Evolutionary conservation across 495 filamentous ascomycete genomes (phyloP), one percentile per base, ranked within the genome.

Genomic region (Cenococcum geophilum): DNA sequence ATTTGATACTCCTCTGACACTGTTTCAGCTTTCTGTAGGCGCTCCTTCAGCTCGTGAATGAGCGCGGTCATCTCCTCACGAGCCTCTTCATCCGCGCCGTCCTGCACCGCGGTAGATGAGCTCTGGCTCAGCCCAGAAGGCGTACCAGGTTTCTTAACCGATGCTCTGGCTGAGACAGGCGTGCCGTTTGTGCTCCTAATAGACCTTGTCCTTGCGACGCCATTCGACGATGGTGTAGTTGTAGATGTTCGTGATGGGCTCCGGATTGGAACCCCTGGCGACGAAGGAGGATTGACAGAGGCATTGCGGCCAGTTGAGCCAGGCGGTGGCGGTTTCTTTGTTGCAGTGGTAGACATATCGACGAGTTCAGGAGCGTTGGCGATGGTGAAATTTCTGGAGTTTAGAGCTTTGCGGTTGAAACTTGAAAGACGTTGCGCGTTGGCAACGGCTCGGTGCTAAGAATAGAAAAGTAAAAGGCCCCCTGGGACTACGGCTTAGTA

Each of bases 21-120:
- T 4, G 74, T 80, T 72, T 97, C 92, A 14, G 91, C 87, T 70
- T 88, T 90, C 67, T 86, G 82, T 43, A 97, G 76, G 40, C 91
- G 81, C 56, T 85, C 84, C 67, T 89, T 89, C 45, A 97, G 73
- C 61, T 98, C 93, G 47, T 95, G 89, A 48, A 97, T 80, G 43
- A 91, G 76, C 4, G 89, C 85, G 21, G 89, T 82, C 55, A 85
- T 87, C 73, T 97, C 82, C 18, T 83, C 84, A 58, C 79, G 79
- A 50, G 80, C 81, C 53, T 86, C 84, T 58, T 85, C 82, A 36
- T 83, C 80, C 9, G 40, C 57, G 11, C 63, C 64, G 50, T 65
- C 61, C 25, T 59, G 64, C 35, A 58, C 34, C 42, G 65, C 21
- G n/a, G 55, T 21, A 35, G 59, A 63, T 40, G 67, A 37, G 67